Evolutionary conservation across 345 rosid species (phyloP), one percentile per base, ranked within the genome.

Genomic region (Diplotaxis tenuifolia): DNA sequence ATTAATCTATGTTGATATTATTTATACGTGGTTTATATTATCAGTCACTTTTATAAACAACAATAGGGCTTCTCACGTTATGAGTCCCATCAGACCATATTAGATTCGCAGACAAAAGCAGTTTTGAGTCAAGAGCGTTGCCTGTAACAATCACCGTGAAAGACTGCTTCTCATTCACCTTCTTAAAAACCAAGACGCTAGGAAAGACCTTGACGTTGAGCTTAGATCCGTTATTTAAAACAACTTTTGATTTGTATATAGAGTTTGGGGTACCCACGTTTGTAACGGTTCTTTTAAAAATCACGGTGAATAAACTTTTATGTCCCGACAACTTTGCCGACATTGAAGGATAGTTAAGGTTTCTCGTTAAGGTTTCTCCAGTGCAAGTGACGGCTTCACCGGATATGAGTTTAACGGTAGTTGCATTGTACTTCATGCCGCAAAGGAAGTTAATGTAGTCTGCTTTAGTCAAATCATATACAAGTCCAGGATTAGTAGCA

Each of bases 231-330:
- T 16, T 0, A 47, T 36, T 53, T 14, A 25, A 25, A 0, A 65
- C 62, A 15, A 83, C 53, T 4, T 68, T 14, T 18, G 76, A 82
- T 38, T 25, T 84, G 79, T 89, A 89, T 50, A 34, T 81, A 10
- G 88, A 83, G 66, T 72, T 78, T 8, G 77, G 66, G 0, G 36
- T 14, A 1, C 92, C 88, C n/a, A 85, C 88, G 50, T 89, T 89
- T 11, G 88, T 87, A 6, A 87, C 84, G 14, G 85, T 84, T 72
- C 91, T 72, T 25, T 42, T 70, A 25, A 89, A 82, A 8, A 2
- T 21, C 7, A 79, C 6, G 0, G 22, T 65, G 74, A 84, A 79
- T 11, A 70, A 0, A 28, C 25, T 52, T 5, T 52, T 10, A 15
- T 61, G 11, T 52, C 28, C 34, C 2, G 55, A 57, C 28, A 70